Percentiles rank a stretch among this genome's conserved stretches.
Evolutionary conservation across 1,139 yeast species (phyloP).

Genomic region (Hemisphaericaspora xylanilytica): DNA sequence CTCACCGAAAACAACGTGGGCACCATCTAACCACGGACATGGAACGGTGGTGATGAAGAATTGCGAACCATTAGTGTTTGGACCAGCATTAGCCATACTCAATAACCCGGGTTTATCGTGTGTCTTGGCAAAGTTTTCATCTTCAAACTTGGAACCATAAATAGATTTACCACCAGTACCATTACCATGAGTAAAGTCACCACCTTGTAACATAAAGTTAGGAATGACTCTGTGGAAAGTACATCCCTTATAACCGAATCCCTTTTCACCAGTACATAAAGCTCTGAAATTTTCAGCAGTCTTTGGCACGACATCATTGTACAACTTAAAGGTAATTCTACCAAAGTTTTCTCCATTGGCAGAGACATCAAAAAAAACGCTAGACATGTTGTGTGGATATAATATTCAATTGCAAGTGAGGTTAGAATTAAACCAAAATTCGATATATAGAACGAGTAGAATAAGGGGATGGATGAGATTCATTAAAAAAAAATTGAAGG

Average conservation of each 20-base stretch:
- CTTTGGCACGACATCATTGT: slow-evolving; percentile 95
- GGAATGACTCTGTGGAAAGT: slow-evolving; percentile 99
- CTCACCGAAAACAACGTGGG: slow-evolving; percentile 99
- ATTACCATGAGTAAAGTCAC: slow-evolving; percentile 92
- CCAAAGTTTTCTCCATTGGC: slow-evolving; percentile 53
- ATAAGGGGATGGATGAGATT: not conserved
- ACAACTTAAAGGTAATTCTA: slow-evolving; percentile 54
- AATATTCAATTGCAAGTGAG: slow-evolving; percentile 5
- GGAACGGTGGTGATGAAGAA: slow-evolving; percentile 97
- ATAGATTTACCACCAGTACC: slow-evolving; percentile 99
- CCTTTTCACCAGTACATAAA: slow-evolving; percentile 95
- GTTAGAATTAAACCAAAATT: too few relatives aligned
- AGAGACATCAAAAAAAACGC: slow-evolving; percentile 76
- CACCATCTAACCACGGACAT: slow-evolving; percentile 97
- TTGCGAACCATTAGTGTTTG: slow-evolving; percentile 99
- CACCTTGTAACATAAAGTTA: slow-evolving; percentile 98
- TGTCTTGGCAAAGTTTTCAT: slow-evolving; percentile 84
- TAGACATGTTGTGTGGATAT: slow-evolving; percentile 38
- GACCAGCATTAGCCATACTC: slow-evolving; percentile 99
- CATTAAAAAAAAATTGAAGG: not conserved
- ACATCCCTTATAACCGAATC: slow-evolving; percentile 89
- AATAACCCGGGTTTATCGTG: slow-evolving; percentile 94
- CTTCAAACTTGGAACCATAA: slow-evolving; percentile 94
- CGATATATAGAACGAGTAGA: not conserved
- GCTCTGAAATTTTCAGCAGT: slow-evolving; percentile 99